Conservation (phyloP, 495 filamentous ascomycete species). For the Neurospora sublineolata region DNA sequence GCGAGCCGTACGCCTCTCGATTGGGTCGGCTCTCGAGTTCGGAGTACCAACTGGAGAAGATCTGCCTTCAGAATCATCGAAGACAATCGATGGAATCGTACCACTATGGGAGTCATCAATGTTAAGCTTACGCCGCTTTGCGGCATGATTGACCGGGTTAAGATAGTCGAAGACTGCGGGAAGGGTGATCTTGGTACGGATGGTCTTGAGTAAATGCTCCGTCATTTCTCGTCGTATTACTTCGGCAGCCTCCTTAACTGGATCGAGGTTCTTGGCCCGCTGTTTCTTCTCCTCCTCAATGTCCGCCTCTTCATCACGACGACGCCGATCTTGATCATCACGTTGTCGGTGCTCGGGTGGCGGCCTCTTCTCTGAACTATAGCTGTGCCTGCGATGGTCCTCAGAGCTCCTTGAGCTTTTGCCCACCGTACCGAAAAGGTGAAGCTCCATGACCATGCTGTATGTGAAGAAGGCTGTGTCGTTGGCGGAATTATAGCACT, state of each 20-base stretch:
- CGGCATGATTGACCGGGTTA: constrained; percentile 64
- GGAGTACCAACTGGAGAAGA: constrained; percentile 50
- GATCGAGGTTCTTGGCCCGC: constrained; percentile 72
- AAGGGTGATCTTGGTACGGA: constrained; percentile 71
- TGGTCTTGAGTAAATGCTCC: constrained; percentile 73
- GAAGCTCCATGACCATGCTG: constrained; percentile 80
- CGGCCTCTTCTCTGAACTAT: constrained; percentile 20
- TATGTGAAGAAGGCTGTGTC: constrained; percentile 80
- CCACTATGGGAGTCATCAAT: constrained; percentile 56
- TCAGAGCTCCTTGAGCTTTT: constrained; percentile 41
- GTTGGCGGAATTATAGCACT: constrained; percentile 63
- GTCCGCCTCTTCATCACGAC: constrained; percentile 59
- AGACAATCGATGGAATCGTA: constrained; percentile 24
- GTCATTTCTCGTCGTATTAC: constrained; percentile 69
- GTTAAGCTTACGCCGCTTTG: constrained; percentile 65
- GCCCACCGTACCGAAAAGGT: constrained; percentile 54
- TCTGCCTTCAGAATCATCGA: constrained; percentile 45
- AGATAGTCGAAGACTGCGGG: constrained; percentile 75
- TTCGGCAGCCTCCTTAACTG: constrained; percentile 68
- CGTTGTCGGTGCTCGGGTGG: constrained; percentile 37
- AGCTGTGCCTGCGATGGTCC: constrained; percentile 18
- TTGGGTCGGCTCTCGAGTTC: constrained; percentile 50
- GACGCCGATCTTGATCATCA: constrained; percentile 33
- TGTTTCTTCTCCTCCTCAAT: constrained; percentile 78
- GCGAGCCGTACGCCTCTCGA: constrained; percentile 36